Evolutionary conservation across 2,329 filamentous ascomycete genomes (phyloP), one percentile per base, ranked within the genome.

Genomic region (Diaporthe caulivora): DNA sequence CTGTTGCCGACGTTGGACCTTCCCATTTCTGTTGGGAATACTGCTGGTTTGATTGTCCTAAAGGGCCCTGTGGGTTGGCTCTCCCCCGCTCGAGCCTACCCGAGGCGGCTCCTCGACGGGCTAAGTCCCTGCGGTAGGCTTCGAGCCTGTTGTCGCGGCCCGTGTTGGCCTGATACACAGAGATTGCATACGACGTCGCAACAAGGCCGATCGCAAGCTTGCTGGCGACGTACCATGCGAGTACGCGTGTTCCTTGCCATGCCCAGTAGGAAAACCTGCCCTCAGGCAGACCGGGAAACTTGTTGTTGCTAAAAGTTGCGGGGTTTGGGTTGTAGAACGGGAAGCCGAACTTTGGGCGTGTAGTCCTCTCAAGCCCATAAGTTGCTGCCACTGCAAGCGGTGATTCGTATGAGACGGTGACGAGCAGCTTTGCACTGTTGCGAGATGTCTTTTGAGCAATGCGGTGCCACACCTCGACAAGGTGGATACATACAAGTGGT

Each of bases 241-340:
- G n/a, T n/a, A 82, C 78, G 2, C 85, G 82, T 18, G 78, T 31
- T 17, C 71, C 49, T 70, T 86, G 84, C 85, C 85, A 87, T 26
- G 77, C 69, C 21, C 53, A 21, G 31, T 65, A 74, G 7, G 83
- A 81, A 0, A n/a, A 51, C 0, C 15, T 58, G 4, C 82, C 82
- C 40, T 53, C 62, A 3, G 75, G 78, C 2, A 82, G 53, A n/a
- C 81, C 37, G 5, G 83, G 82, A 57, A 84, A 84, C 17, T 72
- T 68, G 40, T 70, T 40, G 11, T 82, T 81, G 70, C 82, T 77
- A 49, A 83, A 81, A 37, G 60, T 77, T 26, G 72, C 64, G 49
- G 78, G 76, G 57, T 82, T 80, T 2, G 84, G 83, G 49, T 77
- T 80, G 77, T 80, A 83, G 53, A 86, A 80, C 21, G 85, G 84